Conservation (phyloP, 2,329 filamentous ascomycete species). For the Aureobasidium vineae region DNA sequence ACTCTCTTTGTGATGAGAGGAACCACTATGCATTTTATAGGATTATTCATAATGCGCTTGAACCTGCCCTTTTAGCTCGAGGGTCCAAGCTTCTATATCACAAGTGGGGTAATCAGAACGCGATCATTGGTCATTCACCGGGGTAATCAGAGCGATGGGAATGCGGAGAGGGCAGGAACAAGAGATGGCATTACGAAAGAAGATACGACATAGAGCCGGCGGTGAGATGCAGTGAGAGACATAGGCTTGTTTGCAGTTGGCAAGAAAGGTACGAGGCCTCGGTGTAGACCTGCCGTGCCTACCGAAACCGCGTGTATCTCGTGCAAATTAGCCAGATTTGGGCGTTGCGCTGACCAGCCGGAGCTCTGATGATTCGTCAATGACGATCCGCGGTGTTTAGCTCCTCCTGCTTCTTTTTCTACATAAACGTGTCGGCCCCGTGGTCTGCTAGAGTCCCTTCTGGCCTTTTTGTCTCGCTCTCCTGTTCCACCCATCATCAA, state of each 20-base stretch:
- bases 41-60: conserved; percentile 13
- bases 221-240: not conserved
- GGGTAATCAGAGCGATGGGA: conserved; percentile 3
- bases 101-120: conserved; percentile 8
- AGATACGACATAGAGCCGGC: conserved; percentile 21
- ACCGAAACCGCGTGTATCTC: not conserved
- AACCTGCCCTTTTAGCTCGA: not conserved
- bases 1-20: not conserved
- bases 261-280: conserved; percentile 11
- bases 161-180: conserved; percentile 14
- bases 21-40: not conserved
- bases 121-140: conserved; percentile 14
- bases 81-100: not conserved
- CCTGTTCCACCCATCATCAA: not conserved
- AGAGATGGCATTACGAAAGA: conserved; percentile 22
- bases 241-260: conserved; percentile 3
- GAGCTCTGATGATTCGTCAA: conserved; percentile 21
- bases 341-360: conserved; percentile 15
- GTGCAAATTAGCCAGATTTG: conserved; percentile 23
- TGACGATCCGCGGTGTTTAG: conserved; percentile 16
- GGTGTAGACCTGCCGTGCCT: conserved; percentile 15
- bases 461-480: conserved; percentile 1
- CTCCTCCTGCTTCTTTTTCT: conserved; percentile 13
- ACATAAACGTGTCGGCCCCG: conserved; percentile 25
- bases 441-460: conserved; percentile 8